Evolutionary conservation across 768 basidiomycete genomes (phyloP).

Genomic region (Lactarius evosmus): DNA sequence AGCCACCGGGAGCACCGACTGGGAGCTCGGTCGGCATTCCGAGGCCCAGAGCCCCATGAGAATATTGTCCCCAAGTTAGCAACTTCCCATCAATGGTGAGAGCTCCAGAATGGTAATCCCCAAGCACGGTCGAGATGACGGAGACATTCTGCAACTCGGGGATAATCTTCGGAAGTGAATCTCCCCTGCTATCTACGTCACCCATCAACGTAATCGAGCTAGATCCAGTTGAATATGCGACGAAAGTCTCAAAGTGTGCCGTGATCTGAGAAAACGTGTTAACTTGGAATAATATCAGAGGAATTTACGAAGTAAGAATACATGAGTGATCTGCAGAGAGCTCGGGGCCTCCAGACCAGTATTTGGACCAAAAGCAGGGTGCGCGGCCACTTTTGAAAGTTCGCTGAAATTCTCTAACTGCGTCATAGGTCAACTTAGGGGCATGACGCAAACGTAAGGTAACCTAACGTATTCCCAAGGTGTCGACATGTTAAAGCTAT

Average conservation of each 20-base stretch:
- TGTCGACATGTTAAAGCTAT: constrained; percentile 36
- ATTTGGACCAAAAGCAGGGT: constrained; percentile 43
- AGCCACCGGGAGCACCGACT: constrained; percentile 60
- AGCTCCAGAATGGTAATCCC: constrained; percentile 91
- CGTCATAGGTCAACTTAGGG: constrained; percentile 5
- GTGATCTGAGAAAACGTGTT: constrained; percentile 56
- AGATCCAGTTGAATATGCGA: constrained; percentile 71
- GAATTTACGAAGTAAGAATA: constrained; percentile 33
- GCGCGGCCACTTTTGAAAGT: constrained; percentile 45
- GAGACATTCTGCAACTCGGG: constrained; percentile 70
- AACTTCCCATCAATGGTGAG: constrained; percentile 74
- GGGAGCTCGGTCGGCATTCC: constrained; percentile 63
- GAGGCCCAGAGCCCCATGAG: constrained; percentile 79
- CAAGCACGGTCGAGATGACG: constrained; percentile 84
- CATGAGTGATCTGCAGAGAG: constrained; percentile 71
- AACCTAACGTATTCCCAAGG: constrained; percentile 69
- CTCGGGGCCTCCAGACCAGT: constrained; percentile 37
- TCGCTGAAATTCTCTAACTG: constrained; percentile 79
- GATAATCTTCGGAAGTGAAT: constrained; percentile 55
- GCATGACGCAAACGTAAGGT: background rate
- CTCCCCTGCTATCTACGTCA: constrained; percentile 42
- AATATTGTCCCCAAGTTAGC: constrained; percentile 77
- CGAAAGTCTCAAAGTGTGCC: constrained; percentile 78
- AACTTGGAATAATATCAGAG: constrained; percentile 4
- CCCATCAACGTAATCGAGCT: constrained; percentile 77